Conservation (phyloP, 2,329 filamentous ascomycete species). For the Pseudogymnoascus sp. region DNA sequence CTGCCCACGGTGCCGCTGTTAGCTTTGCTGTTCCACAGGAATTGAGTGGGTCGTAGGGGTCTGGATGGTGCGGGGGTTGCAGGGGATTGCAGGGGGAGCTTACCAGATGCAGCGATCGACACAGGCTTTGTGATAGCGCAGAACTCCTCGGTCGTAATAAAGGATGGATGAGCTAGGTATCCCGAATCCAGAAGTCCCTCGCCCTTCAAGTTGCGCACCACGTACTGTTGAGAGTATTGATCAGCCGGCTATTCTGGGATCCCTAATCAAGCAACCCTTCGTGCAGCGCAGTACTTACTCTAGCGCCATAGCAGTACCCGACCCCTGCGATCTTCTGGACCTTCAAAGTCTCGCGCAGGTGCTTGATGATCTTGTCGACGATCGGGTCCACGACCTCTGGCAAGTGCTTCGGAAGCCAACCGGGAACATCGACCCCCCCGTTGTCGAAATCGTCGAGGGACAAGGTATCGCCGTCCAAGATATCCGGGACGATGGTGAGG, state of each 20-base stretch:
- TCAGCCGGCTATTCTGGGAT: background rate
- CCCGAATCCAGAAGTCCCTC: slow-evolving; percentile 32
- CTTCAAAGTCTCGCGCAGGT: slow-evolving; percentile 42
- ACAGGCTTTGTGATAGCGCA: slow-evolving; percentile 55
- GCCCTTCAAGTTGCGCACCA: background rate
- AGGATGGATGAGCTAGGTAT: slow-evolving; percentile 71
- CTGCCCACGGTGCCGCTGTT: slow-evolving; percentile 28
- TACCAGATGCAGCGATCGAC: slow-evolving; percentile 47
- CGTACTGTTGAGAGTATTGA: background rate
- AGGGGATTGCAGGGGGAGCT: background rate
- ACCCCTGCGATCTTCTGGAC: slow-evolving; percentile 53
- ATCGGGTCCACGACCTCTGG: slow-evolving; percentile 25
- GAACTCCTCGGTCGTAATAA: slow-evolving; percentile 61
- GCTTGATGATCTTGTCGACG: slow-evolving; percentile 44
- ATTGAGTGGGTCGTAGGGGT: background rate
- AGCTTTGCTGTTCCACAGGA: background rate
- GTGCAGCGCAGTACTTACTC: slow-evolving; percentile 65
- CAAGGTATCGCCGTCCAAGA: slow-evolving; percentile 60
- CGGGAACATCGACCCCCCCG: slow-evolving; percentile 15
- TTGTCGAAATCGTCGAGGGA: slow-evolving; percentile 39
- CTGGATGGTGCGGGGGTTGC: background rate
- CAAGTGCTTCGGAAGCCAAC: background rate
- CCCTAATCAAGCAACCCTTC: slow-evolving; percentile 36
- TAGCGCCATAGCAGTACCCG: slow-evolving; percentile 71
- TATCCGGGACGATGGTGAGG: slow-evolving; percentile 51